Base-by-base conservation (phyloP, 2,329 filamentous ascomycete genomes). In the Botrytis porri region DNA sequence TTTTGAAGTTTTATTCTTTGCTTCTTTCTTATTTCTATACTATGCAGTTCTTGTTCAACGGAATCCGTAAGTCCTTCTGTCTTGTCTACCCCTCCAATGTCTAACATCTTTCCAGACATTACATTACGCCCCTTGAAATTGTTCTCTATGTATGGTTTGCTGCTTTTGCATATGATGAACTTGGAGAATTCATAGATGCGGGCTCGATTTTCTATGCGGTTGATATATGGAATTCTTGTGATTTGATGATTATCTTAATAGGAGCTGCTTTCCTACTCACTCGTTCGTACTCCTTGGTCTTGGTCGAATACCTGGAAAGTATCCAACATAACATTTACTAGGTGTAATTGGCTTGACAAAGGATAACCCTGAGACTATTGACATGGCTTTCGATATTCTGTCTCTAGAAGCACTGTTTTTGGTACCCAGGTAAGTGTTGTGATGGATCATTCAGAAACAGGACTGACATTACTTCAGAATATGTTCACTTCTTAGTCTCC, bases 321-420 rank as follows among this genome's bases (percentile, higher is more conserved):
- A 57, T 54, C 60, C 76, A 74, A 76, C 60, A 41, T 18, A 12
- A 20, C 25, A n/a, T n/a, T n/a, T n/a, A n/a, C 10, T 69, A 93
- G 90, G 93, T 66, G 85, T 90, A 41, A 83, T 93, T 67, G 93
- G 93, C 0, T 81, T 95, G 39, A 85, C 85, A 35, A 88, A 87
- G 70, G 81, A 88, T 35, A 88, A 90, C 75, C 82, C 84, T 16
- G 82, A 85, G 25, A 87, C 93, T n/a, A 92, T 92, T 64, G 92
- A 96, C 74, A 85, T 91, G 4, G 91, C 94, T 0, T 98, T 97
- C 81, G 93, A 98, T 79, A 90, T 98, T n/a, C 85, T 98, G 35
- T 92, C 94, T 0, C 85, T 98, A 22, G 93, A 97, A 81, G 95
- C 94, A 0, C 86, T 98, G 16, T 95, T 98, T 81, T 90, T 98